Percentiles rank a stretch among this genome's conserved stretches.
Conservation (phyloP, 2,329 filamentous ascomycete species). For the Lachnum nothofagi region DNA sequence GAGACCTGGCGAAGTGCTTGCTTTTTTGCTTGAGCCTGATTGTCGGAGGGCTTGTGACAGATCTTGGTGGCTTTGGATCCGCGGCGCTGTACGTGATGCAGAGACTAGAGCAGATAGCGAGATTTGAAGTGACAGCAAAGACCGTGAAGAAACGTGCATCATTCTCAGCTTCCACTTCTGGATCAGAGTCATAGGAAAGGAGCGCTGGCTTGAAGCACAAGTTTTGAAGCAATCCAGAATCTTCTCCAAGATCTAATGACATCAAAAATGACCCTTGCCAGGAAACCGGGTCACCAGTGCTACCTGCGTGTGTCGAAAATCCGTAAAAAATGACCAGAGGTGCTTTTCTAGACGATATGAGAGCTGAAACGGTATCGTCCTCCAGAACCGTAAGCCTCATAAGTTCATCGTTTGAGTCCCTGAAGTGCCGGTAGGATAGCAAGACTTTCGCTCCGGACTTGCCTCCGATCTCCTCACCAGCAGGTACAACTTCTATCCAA, state of each 20-base stretch:
- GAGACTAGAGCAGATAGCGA: conserved; percentile 41
- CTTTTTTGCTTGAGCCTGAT: conserved; percentile 6
- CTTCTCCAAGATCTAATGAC: conserved; percentile 1
- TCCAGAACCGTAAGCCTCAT: conserved; percentile 37
- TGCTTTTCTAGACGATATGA: conserved; percentile 25
- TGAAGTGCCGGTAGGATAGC: conserved; percentile 43
- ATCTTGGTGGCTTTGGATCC: background rate
- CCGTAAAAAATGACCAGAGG: conserved; percentile 27
- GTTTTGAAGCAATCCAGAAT: background rate
- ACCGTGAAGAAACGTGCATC: conserved; percentile 45
- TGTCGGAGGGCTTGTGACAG: conserved; percentile 10
- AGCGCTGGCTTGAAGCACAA: conserved; percentile 14
- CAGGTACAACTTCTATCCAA: conserved; percentile 28
- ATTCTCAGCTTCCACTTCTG: conserved; percentile 19
- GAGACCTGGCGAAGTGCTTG: conserved; percentile 3
- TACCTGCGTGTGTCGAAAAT: conserved; percentile 14
- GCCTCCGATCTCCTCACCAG: conserved; percentile 14
- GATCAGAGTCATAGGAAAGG: conserved; percentile 6
- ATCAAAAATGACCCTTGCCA: conserved; percentile 23
- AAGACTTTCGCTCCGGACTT: conserved; percentile 30
- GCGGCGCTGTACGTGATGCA: conserved; percentile 22
- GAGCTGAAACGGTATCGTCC: conserved; percentile 21
- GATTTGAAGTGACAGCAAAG: conserved; percentile 38
- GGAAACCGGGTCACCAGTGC: conserved; percentile 4
- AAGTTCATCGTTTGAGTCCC: conserved; percentile 35